Evolutionary conservation across 306 rosid species (phyloP).

Genomic region (Datisca glomerata): DNA sequence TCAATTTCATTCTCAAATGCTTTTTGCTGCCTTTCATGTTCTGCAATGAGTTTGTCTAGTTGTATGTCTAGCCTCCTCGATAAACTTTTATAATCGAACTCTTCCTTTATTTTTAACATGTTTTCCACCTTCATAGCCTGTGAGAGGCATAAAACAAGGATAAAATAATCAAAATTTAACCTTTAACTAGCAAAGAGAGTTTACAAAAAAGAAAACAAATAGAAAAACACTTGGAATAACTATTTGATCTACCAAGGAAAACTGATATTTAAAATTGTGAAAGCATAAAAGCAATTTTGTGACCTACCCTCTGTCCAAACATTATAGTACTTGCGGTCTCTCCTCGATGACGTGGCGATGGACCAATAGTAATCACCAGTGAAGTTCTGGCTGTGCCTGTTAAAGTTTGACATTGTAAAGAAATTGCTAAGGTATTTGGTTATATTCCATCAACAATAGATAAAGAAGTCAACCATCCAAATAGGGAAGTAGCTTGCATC

Average conservation of each 20-base stretch:
- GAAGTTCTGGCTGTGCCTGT: conserved; percentile 98
- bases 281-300: too few relatives aligned
- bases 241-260: neutral
- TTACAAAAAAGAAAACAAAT: too few relatives aligned
- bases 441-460: neutral
- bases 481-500: too few relatives aligned
- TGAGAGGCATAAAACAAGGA: conserved; percentile 7
- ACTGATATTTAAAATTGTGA: neutral
- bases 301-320: conserved; percentile 95
- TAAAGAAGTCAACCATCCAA: neutral
- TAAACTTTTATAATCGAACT: conserved; percentile 93
- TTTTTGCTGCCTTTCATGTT: conserved; percentile 96
- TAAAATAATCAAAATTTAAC: neutral
- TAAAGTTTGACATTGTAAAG: conserved; percentile 20
- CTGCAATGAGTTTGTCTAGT: conserved; percentile 82
- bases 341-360: conserved; percentile 96
- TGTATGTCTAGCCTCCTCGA: conserved; percentile 82
- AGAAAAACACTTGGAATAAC: too few relatives aligned
- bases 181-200: too few relatives aligned
- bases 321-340: conserved; percentile 94
- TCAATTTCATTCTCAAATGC: conserved; percentile 81
- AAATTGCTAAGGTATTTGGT: too few relatives aligned
- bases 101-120: conserved; percentile 93
- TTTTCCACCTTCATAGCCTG: conserved; percentile 99
- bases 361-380: conserved; percentile 81